Evolutionary conservation across 2,329 filamentous ascomycete species (phyloP), one percentile per base, ranked within the genome.

Genomic region (Magnaporthales sp.): DNA sequence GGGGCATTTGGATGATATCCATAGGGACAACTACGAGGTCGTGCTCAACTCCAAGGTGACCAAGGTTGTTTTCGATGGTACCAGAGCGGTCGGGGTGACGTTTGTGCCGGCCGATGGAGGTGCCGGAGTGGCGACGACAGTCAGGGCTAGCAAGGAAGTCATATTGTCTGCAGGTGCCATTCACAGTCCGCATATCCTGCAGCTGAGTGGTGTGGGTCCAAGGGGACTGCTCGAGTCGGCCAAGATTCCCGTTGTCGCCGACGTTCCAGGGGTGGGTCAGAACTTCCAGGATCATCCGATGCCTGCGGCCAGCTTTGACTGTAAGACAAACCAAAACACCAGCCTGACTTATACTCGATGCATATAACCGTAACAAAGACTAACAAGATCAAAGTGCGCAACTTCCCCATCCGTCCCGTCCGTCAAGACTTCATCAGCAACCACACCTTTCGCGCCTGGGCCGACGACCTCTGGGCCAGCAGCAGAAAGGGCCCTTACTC

Each of bases 281-380:
- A 80, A 83, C 68, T 80, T 83, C 67, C 81, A 83, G 68, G 81
- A 84, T 68, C 81, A 84, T 65, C 72, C 74, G 11, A 77, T 73
- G 70, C 68, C 75, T 7, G 69, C 72, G 22, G 71, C 72, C 38
- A 69, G 67, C 26, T 70, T 75, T 63, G 62, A 66, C 9, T 68
- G 74, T 75, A 68, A 70, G 73, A 70, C 4, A 13, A n/a, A n/a
- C n/a, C 31, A 19, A 11, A 51, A n/a, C n/a, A n/a, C n/a, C n/a
- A n/a, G n/a, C n/a, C n/a, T n/a, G n/a, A n/a, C n/a, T n/a, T n/a
- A n/a, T n/a, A n/a, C n/a, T 60, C n/a, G 24, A 11, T 4, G 22
- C 4, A 9, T 6, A 60, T 4, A 60, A 60, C 15, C 11, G 11
- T 22, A 63, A 26, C 30, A 3, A 15, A 26, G n/a, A 11, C 26